Percentiles rank a stretch among this genome's conserved stretches.
Conservation (phyloP, 2,329 filamentous ascomycete genomes). For the Diplodia intermedia region DNA sequence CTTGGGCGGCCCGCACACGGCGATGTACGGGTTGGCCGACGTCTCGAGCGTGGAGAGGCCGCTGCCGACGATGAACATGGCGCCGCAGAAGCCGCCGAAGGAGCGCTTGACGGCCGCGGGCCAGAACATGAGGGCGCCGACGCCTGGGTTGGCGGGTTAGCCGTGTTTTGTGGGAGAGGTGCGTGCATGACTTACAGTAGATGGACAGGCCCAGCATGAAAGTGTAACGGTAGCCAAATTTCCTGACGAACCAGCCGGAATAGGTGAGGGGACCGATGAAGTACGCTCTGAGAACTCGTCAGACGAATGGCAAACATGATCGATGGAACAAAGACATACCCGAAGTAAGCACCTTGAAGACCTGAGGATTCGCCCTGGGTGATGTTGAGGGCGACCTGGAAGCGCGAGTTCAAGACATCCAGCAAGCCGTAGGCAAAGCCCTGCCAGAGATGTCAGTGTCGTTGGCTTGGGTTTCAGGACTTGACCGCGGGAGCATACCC, state of each 20-base stretch:
- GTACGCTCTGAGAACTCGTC: constrained; percentile 52
- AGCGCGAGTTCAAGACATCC: constrained; percentile 54
- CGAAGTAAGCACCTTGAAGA: constrained; percentile 70
- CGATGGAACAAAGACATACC: constrained; percentile 48
- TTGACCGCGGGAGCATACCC: constrained; percentile 42
- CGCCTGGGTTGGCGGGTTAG: constrained; percentile 38
- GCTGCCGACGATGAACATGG: constrained; percentile 75
- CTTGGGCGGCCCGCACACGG: constrained; percentile 74
- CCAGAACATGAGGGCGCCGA: constrained; percentile 82
- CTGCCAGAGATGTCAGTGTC: neutral
- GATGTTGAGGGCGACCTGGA: constrained; percentile 52
- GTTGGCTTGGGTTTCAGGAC: neutral
- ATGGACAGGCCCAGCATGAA: constrained; percentile 77
- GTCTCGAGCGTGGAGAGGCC: constrained; percentile 78
- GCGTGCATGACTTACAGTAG: constrained; percentile 55
- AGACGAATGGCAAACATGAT: neutral
- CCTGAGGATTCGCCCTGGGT: constrained; percentile 65
- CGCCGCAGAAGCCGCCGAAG: constrained; percentile 76
- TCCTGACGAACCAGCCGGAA: constrained; percentile 68
- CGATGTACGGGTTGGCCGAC: constrained; percentile 77
- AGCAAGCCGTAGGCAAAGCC: constrained; percentile 56
- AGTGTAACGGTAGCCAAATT: constrained; percentile 79
- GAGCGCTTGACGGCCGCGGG: constrained; percentile 75
- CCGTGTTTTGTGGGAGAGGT: neutral
- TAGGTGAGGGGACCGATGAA: constrained; percentile 62